Base-by-base conservation (phyloP, 306 rosid genomes). In the Fagus crenata region DNA sequence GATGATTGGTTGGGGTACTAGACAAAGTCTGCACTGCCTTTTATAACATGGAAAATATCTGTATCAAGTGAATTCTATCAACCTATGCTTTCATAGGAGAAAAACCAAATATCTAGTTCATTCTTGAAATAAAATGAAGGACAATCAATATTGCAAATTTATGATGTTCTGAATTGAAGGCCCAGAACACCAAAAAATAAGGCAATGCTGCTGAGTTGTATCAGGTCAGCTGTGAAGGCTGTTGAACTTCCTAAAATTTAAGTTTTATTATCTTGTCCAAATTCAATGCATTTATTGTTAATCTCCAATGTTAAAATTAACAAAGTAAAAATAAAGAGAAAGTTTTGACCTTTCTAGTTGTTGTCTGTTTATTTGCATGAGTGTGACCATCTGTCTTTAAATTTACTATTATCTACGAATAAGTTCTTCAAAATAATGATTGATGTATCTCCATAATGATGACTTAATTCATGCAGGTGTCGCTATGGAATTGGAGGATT, bases 401-500 rank as follows among this genome's bases (percentile, higher is more conserved):
- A 59, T 59, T 31, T 31, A 31, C 67, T 1, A 59, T 59, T 32
- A 4, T 59, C 67, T 49, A 73, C 69, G 53, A 36, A 61, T 46
- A 60, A 22, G 13, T 42, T 15, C 22, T 32, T 7, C 41, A 41
- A 46, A 60, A 54, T 71, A 42, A 53, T 65, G 67, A 54, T 59
- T 72, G 49, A 58, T 61, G 36, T 53, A 56, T 78, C 77, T 73
- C 53, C n/a, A 36, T 73, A 32, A 33, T 42, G 74, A 49, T 77
- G 51, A 70, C 63, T 53, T 46, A 46, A 69, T 73, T 36, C 41
- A 4, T 77, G 68, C 88, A 95, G 99, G 99, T 69, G 99, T 95
- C 81, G 99, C 99, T 40, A 95, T 95, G 99, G 99, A 95, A 82
- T 75, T 95, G 85, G 99, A 95, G 86, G 99, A 95, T 77, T 95